These are phyloP conservation scores for Fraxinus cuspidata DNA, from an alignment of 257 asterid species.

Conservation along the genomic window DNA sequence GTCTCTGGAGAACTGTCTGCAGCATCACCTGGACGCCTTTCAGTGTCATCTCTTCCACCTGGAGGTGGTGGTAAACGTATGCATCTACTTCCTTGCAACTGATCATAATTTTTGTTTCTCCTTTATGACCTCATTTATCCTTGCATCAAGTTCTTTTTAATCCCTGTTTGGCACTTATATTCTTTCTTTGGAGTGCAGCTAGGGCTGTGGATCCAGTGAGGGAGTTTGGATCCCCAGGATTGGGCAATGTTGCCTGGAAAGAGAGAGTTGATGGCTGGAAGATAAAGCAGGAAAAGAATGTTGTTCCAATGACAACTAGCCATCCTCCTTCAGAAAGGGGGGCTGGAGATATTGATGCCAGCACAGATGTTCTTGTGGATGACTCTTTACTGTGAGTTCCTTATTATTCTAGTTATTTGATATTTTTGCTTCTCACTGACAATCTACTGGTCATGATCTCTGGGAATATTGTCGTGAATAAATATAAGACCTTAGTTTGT, in stretches of 20 bases:
- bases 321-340: slow-evolving; percentile 97
- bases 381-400: slow-evolving; percentile 71
- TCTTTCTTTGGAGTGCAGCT: slow-evolving; percentile 53
- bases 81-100: slow-evolving; percentile 39
- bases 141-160: neutral
- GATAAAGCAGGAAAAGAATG: slow-evolving; percentile 96
- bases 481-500: slow-evolving; percentile 15
- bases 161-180: slow-evolving; percentile 19
- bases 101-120: slow-evolving; percentile 34
- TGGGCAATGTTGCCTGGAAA: slow-evolving; percentile 99
- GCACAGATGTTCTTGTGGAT: slow-evolving; percentile 85
- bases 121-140: slow-evolving; percentile 7
- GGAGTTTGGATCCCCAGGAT: slow-evolving; percentile 91
- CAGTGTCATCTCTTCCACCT: slow-evolving; percentile 95
- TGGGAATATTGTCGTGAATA: slow-evolving; percentile 16
- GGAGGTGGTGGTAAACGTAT: slow-evolving; percentile 72
- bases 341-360: slow-evolving; percentile 83
- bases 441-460: slow-evolving; percentile 14
- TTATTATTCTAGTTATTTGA: slow-evolving; percentile 3
- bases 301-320: slow-evolving; percentile 70
- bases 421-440: slow-evolving; percentile 8
- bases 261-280: slow-evolving; percentile 99
- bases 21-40: slow-evolving; percentile 96
- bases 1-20: slow-evolving; percentile 97
- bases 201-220: slow-evolving; percentile 90